Evolutionary conservation across 495 filamentous ascomycete species (phyloP).

Genomic region (Aspergillus kassunensis): DNA sequence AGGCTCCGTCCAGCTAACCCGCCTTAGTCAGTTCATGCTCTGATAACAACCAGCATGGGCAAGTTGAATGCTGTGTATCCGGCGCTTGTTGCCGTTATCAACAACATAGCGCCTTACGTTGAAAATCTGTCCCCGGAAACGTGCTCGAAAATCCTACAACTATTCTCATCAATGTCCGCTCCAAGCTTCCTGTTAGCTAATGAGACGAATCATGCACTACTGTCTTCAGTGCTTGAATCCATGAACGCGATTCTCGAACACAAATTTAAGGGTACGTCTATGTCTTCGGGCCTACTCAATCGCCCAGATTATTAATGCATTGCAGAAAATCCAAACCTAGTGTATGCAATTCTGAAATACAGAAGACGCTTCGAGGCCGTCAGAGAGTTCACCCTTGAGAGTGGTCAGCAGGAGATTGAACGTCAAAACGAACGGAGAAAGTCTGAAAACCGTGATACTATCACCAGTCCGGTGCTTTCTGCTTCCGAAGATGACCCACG

Average conservation of each 20-base stretch:
- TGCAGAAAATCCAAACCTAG: constrained; percentile 75
- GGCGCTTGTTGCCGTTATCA: constrained; percentile 84
- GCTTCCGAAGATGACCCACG: constrained; percentile 71
- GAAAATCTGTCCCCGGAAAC: constrained; percentile 70
- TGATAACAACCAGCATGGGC: constrained; percentile 89
- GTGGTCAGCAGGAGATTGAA: constrained; percentile 89
- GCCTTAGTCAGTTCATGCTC: constrained; percentile 76
- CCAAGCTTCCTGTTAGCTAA: constrained; percentile 94
- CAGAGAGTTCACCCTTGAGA: constrained; percentile 90
- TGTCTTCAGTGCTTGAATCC: constrained; percentile 80
- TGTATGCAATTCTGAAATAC: constrained; percentile 76
- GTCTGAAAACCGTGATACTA: constrained; percentile 45
- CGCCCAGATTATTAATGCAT: constrained; percentile 10
- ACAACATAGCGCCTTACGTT: constrained; percentile 84
- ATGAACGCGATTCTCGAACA: constrained; percentile 93
- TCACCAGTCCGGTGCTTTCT: constrained; percentile 34
- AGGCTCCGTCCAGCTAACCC: constrained; percentile 14
- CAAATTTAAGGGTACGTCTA: constrained; percentile 69
- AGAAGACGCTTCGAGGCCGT: constrained; percentile 83
- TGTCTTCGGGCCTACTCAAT: not conserved
- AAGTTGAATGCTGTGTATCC: constrained; percentile 92
- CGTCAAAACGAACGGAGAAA: constrained; percentile 71
- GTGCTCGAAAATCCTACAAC: constrained; percentile 77
- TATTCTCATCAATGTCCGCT: constrained; percentile 92
- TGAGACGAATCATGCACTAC: constrained; percentile 80